Evolutionary conservation across 2,329 filamentous ascomycete genomes (phyloP).

Genomic region (Didymella glomerata): DNA sequence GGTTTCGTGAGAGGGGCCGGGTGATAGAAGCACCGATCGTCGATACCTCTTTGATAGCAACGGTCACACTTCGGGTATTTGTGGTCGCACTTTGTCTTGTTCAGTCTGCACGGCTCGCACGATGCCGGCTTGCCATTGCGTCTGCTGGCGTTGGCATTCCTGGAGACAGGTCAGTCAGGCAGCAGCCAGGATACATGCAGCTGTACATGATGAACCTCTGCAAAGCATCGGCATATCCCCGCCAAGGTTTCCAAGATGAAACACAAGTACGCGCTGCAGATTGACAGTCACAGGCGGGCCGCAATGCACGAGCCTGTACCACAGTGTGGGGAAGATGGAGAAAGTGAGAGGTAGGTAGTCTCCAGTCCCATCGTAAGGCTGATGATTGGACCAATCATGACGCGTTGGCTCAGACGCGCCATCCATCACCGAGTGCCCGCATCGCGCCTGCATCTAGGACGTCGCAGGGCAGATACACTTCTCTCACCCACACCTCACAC

Average conservation of each 20-base stretch:
- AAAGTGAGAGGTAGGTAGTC: neutral
- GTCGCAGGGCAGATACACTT: neutral
- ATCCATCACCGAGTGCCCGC: conserved; percentile 9
- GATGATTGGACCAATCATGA: conserved; percentile 3
- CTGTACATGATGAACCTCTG: conserved; percentile 11
- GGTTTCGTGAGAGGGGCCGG: conserved; percentile 47
- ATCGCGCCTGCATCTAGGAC: conserved; percentile 3
- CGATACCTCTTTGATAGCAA: conserved; percentile 45
- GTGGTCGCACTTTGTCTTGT: conserved; percentile 48
- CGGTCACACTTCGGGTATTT: conserved; percentile 44
- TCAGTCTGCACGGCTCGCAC: conserved; percentile 46
- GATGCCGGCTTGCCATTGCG: conserved; percentile 47
- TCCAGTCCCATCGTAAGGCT: conserved; percentile 3
- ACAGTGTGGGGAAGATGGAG: conserved; percentile 10
- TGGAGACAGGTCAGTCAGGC: conserved; percentile 25
- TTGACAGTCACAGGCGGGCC: neutral
- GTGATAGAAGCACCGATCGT: conserved; percentile 48
- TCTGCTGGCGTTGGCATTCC: conserved; percentile 38
- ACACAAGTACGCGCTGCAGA: neutral
- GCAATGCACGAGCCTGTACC: conserved; percentile 13
- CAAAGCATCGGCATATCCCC: neutral
- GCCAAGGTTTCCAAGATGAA: conserved; percentile 4
- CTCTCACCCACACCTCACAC: neutral
- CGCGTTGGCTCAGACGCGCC: conserved; percentile 11
- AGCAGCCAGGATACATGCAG: conserved; percentile 12